Evolutionary conservation across 163 green algal species (phyloP).

Genomic region (Scenedesmus sp.): DNA sequence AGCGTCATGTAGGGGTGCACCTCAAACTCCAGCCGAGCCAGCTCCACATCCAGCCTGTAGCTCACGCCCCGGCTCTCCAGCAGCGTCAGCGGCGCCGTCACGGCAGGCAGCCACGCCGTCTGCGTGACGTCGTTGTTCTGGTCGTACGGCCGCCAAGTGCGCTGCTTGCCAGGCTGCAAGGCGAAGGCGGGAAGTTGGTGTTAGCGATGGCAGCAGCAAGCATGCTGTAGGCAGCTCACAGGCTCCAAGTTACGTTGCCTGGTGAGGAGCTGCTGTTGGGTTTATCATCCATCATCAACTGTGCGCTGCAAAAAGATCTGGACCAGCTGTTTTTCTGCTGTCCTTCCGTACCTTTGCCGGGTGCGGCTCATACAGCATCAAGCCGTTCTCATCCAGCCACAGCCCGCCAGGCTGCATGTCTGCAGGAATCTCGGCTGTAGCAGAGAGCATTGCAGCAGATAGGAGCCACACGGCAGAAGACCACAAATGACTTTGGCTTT

Average conservation of each 20-base stretch:
- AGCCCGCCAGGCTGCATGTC: background rate
- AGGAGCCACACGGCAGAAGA: too few relatives aligned
- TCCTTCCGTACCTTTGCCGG: conserved; percentile 54
- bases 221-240: too few relatives aligned
- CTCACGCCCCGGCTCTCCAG: conserved; percentile 20
- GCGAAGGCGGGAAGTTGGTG: background rate
- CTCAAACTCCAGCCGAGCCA: conserved; percentile 70
- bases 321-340: background rate
- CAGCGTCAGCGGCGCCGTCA: conserved; percentile 9
- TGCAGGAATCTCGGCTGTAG: background rate
- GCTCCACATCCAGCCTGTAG: conserved; percentile 69
- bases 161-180: conserved; percentile 60
- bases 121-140: conserved; percentile 57
- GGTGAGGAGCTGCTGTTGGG: too few relatives aligned
- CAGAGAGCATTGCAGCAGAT: background rate
- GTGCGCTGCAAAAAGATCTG: background rate
- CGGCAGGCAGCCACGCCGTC: conserved; percentile 55
- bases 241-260: too few relatives aligned
- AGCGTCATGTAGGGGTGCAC: conserved; percentile 68
- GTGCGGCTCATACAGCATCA: conserved; percentile 56
- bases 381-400: conserved; percentile 61
- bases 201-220: too few relatives aligned
- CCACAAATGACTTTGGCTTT: too few relatives aligned
- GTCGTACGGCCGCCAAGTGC: conserved; percentile 65
- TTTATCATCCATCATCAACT: too few relatives aligned